A percentile compares a stretch with the other conserved stretches of the same genome.
phyloP scores from a whole-genome alignment of 148 eudicot genomes.

The Bassia scoparia region DNA sequence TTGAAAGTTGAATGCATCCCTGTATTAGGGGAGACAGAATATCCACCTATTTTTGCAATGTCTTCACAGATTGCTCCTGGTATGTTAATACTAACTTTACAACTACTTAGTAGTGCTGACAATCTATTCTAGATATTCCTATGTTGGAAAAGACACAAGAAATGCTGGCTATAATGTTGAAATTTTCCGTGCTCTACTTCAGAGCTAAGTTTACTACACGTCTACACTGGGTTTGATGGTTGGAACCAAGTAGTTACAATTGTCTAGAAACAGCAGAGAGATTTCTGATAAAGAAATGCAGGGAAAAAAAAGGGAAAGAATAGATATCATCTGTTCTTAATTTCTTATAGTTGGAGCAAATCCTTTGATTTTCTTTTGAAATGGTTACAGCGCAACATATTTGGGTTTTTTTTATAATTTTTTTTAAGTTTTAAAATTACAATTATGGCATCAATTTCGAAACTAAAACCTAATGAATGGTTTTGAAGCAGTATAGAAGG shows the following conservation, averaged over 20 bases:
- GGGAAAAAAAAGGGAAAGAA: no score
- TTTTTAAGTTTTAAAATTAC: no score
- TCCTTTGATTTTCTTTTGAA: no score
- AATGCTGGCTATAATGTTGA: neutral
- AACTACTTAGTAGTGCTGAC: neutral
- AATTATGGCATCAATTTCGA: no score
- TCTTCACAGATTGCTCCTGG: slow-evolving; percentile 85
- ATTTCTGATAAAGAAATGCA: no score
- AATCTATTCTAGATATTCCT: slow-evolving; percentile 4
- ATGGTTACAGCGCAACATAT: no score
- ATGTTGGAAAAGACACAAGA: neutral
- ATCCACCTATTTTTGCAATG: slow-evolving; percentile 81
- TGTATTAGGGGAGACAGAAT: slow-evolving; percentile 56
- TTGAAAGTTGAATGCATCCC: slow-evolving; percentile 91
- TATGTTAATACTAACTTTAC: slow-evolving; percentile 27
- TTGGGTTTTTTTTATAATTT: no score
- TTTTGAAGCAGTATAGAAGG: no score
- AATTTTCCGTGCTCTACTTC: neutral
- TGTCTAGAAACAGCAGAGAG: no score
- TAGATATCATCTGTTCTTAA: no score
- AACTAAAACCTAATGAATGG: no score
- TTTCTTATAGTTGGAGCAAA: no score
- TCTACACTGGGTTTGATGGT: neutral
- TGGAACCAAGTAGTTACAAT: neutral
- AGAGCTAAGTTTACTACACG: neutral